Evolutionary conservation across 371 early-diverging fungal species (phyloP).

Genomic region (Apophysomyces sp.): DNA sequence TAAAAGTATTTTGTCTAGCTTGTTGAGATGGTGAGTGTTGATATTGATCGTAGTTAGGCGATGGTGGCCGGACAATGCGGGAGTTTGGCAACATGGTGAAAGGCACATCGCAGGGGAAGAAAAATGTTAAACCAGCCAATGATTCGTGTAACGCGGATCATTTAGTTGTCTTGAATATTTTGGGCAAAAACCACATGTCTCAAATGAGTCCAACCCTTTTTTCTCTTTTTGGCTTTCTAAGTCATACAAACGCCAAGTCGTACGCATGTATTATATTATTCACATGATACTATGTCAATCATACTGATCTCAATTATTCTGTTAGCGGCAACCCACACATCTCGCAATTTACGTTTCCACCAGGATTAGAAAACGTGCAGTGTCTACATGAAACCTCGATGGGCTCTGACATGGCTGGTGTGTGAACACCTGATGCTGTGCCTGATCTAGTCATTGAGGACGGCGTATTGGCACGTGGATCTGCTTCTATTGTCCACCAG

Average conservation of each 20-base stretch:
- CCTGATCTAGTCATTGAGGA: constrained; percentile 18
- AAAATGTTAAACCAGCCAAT: constrained; percentile 2
- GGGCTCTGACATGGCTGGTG: constrained; percentile 21
- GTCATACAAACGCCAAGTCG: neutral
- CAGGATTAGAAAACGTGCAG: constrained; percentile 90
- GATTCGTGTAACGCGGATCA: constrained; percentile 4
- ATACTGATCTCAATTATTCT: constrained; percentile 13
- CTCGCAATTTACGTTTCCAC: constrained; percentile 73
- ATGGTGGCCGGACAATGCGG: constrained; percentile 5
- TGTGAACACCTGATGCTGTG: constrained; percentile 22
- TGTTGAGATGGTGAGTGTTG: neutral
- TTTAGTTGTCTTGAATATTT: neutral
- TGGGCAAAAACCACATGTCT: neutral
- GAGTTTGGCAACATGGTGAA: constrained; percentile 24
- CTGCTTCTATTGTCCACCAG: constrained; percentile 3
- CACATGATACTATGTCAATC: too few relatives aligned
- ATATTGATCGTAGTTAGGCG: neutral
- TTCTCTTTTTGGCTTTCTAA: neutral
- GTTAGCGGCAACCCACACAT: constrained; percentile 91
- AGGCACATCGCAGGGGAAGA: constrained; percentile 6
- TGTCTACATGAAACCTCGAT: constrained; percentile 82
- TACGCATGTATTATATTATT: neutral
- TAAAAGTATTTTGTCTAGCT: neutral
- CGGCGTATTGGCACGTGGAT: constrained; percentile 14
- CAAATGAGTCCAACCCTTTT: neutral